Evolutionary conservation across 2,329 filamentous ascomycete genomes (phyloP).

Genomic region (Stachybotrys chlorohalonatus): DNA sequence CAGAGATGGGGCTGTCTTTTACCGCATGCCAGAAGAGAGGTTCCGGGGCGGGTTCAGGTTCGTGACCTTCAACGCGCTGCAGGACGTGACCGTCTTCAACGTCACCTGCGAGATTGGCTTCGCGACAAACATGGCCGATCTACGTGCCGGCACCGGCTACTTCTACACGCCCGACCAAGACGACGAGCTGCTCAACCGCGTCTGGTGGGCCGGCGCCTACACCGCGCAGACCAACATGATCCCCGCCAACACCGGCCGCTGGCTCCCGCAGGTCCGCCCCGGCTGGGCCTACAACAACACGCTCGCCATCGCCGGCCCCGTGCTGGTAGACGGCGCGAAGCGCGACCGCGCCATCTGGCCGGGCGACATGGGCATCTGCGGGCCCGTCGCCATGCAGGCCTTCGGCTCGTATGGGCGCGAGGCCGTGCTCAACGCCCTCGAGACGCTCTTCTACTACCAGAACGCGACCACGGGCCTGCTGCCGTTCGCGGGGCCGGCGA

Average conservation of each 20-base stretch:
- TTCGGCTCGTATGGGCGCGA: slow-evolving; percentile 10
- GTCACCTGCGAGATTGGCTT: slow-evolving; percentile 19
- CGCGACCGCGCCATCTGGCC: slow-evolving; percentile 48
- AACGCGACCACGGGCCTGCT: background rate
- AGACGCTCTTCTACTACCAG: slow-evolving; percentile 28
- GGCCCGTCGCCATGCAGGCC: slow-evolving; percentile 1
- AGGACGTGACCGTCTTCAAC: slow-evolving; percentile 13
- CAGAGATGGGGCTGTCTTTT: slow-evolving; percentile 3
- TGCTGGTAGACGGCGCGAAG: slow-evolving; percentile 42
- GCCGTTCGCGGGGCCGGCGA: background rate
- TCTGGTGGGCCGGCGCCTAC: slow-evolving; percentile 34
- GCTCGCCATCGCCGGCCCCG: slow-evolving; percentile 19
- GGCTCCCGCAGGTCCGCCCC: slow-evolving; percentile 25
- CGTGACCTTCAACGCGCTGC: slow-evolving; percentile 21
- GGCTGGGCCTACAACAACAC: slow-evolving; percentile 27
- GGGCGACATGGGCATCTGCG: slow-evolving; percentile 45
- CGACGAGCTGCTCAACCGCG: slow-evolving; percentile 29
- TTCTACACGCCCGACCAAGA: slow-evolving; percentile 32
- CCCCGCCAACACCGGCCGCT: slow-evolving; percentile 19
- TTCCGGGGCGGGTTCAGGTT: slow-evolving; percentile 36
- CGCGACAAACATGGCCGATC: slow-evolving; percentile 23
- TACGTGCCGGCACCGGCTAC: slow-evolving; percentile 33
- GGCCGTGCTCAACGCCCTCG: slow-evolving; percentile 36
- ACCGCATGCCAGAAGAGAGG: slow-evolving; percentile 9
- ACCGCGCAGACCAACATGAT: slow-evolving; percentile 22